Base-by-base conservation (phyloP, 805 yeast genomes). In the Monosporozyma aerobia region DNA sequence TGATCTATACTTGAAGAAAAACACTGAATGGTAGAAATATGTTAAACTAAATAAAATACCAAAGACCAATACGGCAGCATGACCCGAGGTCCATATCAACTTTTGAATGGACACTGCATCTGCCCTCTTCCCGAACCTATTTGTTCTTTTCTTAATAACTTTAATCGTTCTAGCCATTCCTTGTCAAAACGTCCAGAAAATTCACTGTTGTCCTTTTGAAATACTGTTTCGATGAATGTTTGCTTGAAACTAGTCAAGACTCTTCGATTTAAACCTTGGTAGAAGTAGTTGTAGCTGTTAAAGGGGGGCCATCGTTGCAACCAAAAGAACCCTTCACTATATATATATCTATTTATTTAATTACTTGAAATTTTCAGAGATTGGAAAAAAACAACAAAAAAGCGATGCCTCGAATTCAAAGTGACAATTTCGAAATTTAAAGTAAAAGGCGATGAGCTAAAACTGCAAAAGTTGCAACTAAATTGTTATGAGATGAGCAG, bases 41-140 rank as follows among this genome's bases (percentile, higher is more conserved):
- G 64, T 62, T 1, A 67, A 25, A 7, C 62, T 48, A 52, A 60
- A 68, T 25, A 64, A 27, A n/a, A 58, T 32, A 10, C 70, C 70
- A 37, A 59, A 62, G 5, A 45, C 58, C 16, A 68, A 48, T 4
- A 64, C 55, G 48, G 61, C 30, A 3, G 39, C 35, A 55, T 68
- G 71, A 8, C 71, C 70, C 3, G 56, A 54, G 3, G 59, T 56
- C 71, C 71, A 68, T 10, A 63, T 30, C 23, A 54, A 13, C 49
- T 58, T 56, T 48, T 62, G 64, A 40, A 53, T 56, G 16, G 58
- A 62, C 29, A 63, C 41, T 3, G 68, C 63, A 47, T 64, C 64
- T 3, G 33, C 39, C 6, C 50, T 54, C 33, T 55, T 55, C 48
- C 49, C 48, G 6, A 47, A 41, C 32, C 57, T 52, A 50, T 59